These are phyloP conservation scores for Nepenthes alata DNA, from an alignment of 179 eudicot species.

Conservation along the genomic window DNA sequence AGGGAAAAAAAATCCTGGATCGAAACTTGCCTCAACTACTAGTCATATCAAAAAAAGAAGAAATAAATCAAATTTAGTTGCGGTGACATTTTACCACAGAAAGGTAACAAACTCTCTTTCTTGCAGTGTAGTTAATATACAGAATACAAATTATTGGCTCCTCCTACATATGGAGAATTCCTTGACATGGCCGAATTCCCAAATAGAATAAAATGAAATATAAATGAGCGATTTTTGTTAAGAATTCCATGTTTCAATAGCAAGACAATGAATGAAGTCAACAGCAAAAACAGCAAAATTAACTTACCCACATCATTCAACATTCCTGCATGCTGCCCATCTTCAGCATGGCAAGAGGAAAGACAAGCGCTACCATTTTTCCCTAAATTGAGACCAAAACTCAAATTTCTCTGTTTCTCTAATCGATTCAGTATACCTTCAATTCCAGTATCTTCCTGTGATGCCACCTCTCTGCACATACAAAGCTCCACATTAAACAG, in stretches of 20 bases:
- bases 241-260: neutral
- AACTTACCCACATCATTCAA: conserved; percentile 42
- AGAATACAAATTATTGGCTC: neutral
- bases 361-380: conserved; percentile 15
- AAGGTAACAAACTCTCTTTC: neutral
- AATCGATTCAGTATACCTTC: conserved; percentile 73
- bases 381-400: conserved; percentile 33
- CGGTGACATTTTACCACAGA: neutral
- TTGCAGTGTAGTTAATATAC: neutral
- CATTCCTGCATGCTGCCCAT: conserved; percentile 9
- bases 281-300: conserved; percentile 6
- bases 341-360: conserved; percentile 9
- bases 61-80: conserved; percentile 1
- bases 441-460: conserved; percentile 41
- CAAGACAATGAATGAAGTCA: neutral
- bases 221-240: no score
- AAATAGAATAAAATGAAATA: no score
- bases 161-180: no score
- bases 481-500: neutral
- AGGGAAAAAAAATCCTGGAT: neutral
- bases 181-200: no score
- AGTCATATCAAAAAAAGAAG: neutral
- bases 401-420: conserved; percentile 59
- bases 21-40: neutral
- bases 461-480: conserved; percentile 32